These are phyloP conservation scores for Yamadazyma phyllophila DNA, from an alignment of 805 yeast genomes.

Conservation along the genomic window DNA sequence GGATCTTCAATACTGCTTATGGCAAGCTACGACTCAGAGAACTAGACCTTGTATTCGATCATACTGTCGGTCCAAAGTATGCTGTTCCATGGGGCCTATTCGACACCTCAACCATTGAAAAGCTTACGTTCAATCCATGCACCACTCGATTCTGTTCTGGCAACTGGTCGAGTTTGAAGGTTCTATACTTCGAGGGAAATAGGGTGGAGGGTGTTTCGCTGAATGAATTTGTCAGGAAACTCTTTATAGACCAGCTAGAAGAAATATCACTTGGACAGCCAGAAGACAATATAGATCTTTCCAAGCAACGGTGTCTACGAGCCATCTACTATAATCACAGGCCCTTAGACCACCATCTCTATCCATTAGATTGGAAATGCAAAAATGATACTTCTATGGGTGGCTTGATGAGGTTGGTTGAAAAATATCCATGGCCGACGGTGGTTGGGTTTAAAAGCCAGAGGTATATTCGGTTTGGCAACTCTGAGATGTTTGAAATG, in stretches of 20 bases:
- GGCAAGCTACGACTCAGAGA: constrained; percentile 1
- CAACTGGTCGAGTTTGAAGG: not conserved
- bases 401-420: not conserved
- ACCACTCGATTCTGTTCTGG: not conserved
- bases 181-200: not conserved
- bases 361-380: no score
- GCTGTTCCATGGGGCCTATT: not conserved
- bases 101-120: constrained; percentile 3
- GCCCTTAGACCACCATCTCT: not conserved
- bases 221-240: not conserved
- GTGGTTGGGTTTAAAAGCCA: not conserved
- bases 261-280: not conserved
- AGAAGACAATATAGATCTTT: not conserved
- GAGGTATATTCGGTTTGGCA: not conserved
- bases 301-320: not conserved
- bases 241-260: not conserved
- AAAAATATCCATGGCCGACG: not conserved
- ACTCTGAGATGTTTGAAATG: not conserved
- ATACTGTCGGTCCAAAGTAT: not conserved
- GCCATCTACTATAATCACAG: not conserved
- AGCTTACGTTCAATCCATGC: not conserved
- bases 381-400: not conserved
- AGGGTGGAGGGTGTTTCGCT: not conserved
- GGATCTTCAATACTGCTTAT: constrained; percentile 1
- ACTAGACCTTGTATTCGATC: not conserved